Evolutionary conservation across 2,329 filamentous ascomycete species (phyloP), one percentile per base, ranked within the genome.

Genomic region (Hortaea sp.): DNA sequence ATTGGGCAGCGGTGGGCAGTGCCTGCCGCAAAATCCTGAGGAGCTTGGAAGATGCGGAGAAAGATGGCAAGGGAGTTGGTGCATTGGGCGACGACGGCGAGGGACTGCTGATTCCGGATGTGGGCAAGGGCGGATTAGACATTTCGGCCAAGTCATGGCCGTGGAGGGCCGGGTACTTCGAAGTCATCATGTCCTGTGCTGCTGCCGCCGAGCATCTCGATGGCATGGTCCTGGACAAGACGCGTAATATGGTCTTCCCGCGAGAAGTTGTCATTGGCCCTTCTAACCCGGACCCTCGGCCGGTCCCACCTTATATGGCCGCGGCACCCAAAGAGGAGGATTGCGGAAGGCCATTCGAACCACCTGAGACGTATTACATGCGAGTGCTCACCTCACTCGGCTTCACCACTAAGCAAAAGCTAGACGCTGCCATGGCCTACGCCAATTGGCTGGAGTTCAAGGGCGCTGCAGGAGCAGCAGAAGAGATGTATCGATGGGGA

Each of bases 401-500:
- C 1, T 86, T 97, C 57, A 82, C 78, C 1, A 74, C 78, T n/a
- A 75, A 79, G 47, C 88, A 97, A 65, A 82, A 81, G 57, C 72
- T 95, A 43, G 82, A 90, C 48, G 88, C 89, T 4, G 84, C 86
- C 3, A 69, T 95, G 38, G 83, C 82, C 1, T 94, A 89, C 62
- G 90, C 84, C 1, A 83, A 86, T 45, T 95, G 85, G 78, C 73
- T 94, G 35, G 85, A 88, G 54, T 90, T 79, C 67, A 90, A 89
- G 67, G 73, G 78, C 1, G 63, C 80, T 28, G 67, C 74, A 1
- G 77, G 79, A 4, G 81, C 78, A 0, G 82, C 88, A 0, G 74
- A 79, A 45, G 78, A 84, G 51, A 81, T 88, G 69, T 89, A 87
- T 63, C 73, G 74, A 50, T 82, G 85, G 75, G 88, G 83, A 1